Conservation (phyloP, 768 basidiomycete genomes). For the Pleurotus cornucopiae region DNA sequence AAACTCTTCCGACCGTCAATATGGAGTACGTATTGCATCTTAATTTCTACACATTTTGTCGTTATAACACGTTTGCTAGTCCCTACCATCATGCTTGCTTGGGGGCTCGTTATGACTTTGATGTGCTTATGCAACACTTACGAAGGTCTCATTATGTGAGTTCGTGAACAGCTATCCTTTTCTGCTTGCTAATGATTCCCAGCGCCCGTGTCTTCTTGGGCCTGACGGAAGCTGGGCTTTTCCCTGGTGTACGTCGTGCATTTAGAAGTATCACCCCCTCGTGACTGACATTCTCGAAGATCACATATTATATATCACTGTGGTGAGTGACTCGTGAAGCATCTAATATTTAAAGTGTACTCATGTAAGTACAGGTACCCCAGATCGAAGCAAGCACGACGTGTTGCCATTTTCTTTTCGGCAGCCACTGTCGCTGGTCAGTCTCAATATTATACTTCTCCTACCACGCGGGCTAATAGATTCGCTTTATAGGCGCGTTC, state of each 20-base stretch:
- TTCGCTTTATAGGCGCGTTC: constrained; percentile 29
- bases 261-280: not conserved
- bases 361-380: constrained; percentile 26
- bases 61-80: constrained; percentile 8
- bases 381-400: constrained; percentile 44
- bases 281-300: not conserved
- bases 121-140: constrained; percentile 22
- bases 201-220: constrained; percentile 22
- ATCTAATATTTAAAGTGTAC: too few relatives aligned
- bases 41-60: not conserved
- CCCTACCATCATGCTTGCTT: constrained; percentile 19
- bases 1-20: constrained; percentile 22
- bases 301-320: constrained; percentile 39
- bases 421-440: constrained; percentile 47
- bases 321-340: constrained; percentile 23
- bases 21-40: constrained; percentile 16
- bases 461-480: not conserved
- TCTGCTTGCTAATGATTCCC: constrained; percentile 13
- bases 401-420: constrained; percentile 53
- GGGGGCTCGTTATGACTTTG: constrained; percentile 23
- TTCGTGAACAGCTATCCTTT: constrained; percentile 16
- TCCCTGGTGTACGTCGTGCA: constrained; percentile 19
- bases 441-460: not conserved
- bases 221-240: constrained; percentile 20
- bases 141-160: constrained; percentile 20